phyloP scores from a whole-genome alignment of 345 rosid species.

The Salix purpurea region DNA sequence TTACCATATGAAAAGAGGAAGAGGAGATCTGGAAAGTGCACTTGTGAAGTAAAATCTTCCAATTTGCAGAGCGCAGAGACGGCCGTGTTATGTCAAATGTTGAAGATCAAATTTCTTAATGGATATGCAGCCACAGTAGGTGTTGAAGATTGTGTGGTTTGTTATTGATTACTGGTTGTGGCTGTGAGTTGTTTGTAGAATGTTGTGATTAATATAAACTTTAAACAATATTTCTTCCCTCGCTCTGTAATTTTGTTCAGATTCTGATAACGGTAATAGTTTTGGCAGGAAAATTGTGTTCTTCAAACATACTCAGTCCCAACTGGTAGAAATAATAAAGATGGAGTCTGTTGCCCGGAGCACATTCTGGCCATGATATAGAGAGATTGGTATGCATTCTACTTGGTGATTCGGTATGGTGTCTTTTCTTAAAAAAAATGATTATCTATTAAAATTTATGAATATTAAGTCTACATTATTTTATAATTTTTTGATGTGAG shows the following conservation, averaged over 20 bases:
- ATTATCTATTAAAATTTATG: no score
- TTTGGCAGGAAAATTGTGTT: no score
- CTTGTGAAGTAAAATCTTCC: background rate
- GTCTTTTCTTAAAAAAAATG: no score
- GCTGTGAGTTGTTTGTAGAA: background rate
- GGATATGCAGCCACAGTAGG: background rate
- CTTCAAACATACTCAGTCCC: background rate
- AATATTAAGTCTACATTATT: no score
- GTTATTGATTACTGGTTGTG: background rate
- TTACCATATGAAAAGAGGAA: background rate
- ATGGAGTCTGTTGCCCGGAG: background rate
- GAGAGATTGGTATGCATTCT: no score
- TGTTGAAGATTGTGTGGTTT: background rate
- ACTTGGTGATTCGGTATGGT: no score
- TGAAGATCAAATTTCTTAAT: background rate
- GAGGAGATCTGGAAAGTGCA: background rate
- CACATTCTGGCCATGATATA: background rate
- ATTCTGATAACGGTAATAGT: background rate
- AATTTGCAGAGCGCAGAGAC: no score
- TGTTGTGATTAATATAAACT: background rate
- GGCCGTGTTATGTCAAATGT: no score
- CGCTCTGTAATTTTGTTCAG: background rate
- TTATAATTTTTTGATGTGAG: no score
- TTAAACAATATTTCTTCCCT: background rate
- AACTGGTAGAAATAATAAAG: background rate